phyloP scores from a whole-genome alignment of 2,329 filamentous ascomycete genomes.

The Sphaerulina musiva region DNA sequence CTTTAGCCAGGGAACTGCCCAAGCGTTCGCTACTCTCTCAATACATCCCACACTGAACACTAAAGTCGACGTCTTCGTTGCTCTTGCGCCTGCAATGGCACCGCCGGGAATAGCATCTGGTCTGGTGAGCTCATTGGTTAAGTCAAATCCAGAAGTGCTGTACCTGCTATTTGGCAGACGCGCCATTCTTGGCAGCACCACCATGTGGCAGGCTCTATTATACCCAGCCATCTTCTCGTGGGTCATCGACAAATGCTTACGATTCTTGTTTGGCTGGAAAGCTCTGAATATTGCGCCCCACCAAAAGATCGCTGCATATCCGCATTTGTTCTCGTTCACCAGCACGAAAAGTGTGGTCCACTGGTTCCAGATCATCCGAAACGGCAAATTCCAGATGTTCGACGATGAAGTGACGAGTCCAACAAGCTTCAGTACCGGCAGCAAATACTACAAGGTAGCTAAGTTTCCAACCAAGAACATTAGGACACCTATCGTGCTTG shows the following conservation, averaged over 20 bases:
- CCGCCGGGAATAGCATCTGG: constrained; percentile 84
- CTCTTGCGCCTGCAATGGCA: constrained; percentile 91
- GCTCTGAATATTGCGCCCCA: constrained; percentile 73
- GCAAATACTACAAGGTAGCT: constrained; percentile 91
- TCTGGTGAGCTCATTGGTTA: constrained; percentile 86
- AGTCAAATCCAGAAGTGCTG: constrained; percentile 84
- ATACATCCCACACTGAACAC: constrained; percentile 89
- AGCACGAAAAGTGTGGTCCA: constrained; percentile 96
- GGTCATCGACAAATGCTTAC: constrained; percentile 73
- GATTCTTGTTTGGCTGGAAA: constrained; percentile 84
- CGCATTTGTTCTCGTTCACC: constrained; percentile 93
- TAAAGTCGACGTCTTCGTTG: constrained; percentile 93
- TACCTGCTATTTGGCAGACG: constrained; percentile 89
- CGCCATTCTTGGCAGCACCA: constrained; percentile 84
- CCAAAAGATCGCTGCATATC: constrained; percentile 92
- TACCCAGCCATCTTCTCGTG: constrained; percentile 91
- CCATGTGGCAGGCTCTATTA: constrained; percentile 94
- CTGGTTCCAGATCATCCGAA: constrained; percentile 99
- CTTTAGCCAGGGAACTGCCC: constrained; percentile 93
- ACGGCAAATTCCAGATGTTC: constrained; percentile 95
- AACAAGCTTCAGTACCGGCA: constrained; percentile 61
- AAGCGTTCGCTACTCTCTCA: constrained; percentile 87
- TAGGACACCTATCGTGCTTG: constrained; percentile 84
- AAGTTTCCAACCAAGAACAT: constrained; percentile 97
- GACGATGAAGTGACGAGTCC: constrained; percentile 86